These are phyloP conservation scores for Fusarium heterosporum DNA, from an alignment of 2,329 filamentous ascomycete genomes.

Conservation along the genomic window DNA sequence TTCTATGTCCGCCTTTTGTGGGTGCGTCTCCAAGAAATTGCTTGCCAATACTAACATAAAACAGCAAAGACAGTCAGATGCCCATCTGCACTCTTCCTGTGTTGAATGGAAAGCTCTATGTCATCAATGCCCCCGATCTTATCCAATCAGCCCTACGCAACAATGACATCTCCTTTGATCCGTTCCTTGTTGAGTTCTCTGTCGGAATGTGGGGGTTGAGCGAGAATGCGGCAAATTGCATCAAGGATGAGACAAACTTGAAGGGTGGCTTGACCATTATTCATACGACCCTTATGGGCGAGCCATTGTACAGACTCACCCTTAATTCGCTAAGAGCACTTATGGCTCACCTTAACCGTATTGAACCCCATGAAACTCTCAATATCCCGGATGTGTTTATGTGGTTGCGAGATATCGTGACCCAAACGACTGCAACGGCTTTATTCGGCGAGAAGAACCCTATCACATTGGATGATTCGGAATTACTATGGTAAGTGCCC, in stretches of 20 bases:
- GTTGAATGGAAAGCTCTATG: conserved; percentile 57
- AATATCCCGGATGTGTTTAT: conserved; percentile 51
- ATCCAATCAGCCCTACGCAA: conserved; percentile 54
- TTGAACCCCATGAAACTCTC: neutral
- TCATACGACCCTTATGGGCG: conserved; percentile 17
- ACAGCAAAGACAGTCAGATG: conserved; percentile 38
- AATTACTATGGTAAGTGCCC: conserved; percentile 53
- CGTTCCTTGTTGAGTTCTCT: conserved; percentile 52
- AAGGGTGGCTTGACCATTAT: conserved; percentile 18
- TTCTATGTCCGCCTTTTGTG: conserved; percentile 34
- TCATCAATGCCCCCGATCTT: conserved; percentile 55
- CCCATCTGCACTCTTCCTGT: conserved; percentile 59
- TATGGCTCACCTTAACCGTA: conserved; percentile 4
- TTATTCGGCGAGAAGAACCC: conserved; percentile 60
- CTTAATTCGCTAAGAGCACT: neutral
- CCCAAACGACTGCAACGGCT: conserved; percentile 52
- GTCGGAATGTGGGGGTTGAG: conserved; percentile 24
- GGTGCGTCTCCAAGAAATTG: neutral
- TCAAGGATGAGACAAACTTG: neutral
- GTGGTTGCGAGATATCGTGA: conserved; percentile 55
- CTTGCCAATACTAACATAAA: fast-evolving
- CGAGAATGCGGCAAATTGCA: neutral
- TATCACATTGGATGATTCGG: conserved; percentile 39
- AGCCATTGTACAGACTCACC: conserved; percentile 25
- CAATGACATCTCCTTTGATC: conserved; percentile 57